Conservation (phyloP, 352 stramenopile species). For the Aphanomyces cochlioides region DNA sequence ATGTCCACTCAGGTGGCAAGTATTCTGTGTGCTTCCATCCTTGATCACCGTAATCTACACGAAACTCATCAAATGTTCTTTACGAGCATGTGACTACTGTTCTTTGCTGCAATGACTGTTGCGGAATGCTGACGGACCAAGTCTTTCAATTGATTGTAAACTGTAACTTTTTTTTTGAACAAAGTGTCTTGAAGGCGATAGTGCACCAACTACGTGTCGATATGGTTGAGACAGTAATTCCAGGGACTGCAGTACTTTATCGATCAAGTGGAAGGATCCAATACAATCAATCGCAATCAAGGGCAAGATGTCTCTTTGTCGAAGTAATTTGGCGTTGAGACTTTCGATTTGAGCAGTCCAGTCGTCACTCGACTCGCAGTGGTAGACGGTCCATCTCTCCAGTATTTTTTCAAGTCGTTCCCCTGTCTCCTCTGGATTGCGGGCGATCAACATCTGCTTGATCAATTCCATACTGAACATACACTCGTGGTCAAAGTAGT, state of each 20-base stretch:
- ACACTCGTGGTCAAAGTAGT: slow-evolving; percentile 27
- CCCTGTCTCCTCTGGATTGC: not conserved
- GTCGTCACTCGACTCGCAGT: not conserved
- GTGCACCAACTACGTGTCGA: not conserved
- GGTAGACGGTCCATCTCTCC: slow-evolving; percentile 1
- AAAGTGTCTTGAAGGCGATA: slow-evolving; percentile 11
- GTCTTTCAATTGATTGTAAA: slow-evolving; percentile 14
- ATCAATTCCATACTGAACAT: not conserved
- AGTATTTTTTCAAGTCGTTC: not conserved
- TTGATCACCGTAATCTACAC: not conserved
- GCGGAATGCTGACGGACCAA: slow-evolving; percentile 9
- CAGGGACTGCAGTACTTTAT: not conserved
- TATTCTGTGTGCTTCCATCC: slow-evolving; percentile 14
- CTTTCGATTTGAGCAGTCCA: not conserved
- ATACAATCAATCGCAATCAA: slow-evolving; percentile 6
- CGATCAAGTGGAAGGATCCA: slow-evolving; percentile 10
- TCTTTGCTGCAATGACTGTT: slow-evolving; percentile 4
- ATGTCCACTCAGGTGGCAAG: slow-evolving; percentile 1
- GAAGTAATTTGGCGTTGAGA: not conserved
- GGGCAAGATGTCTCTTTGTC: not conserved
- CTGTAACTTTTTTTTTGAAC: not conserved
- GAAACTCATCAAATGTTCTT: not conserved
- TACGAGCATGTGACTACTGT: not conserved
- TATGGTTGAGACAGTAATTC: not conserved
- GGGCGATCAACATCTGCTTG: not conserved